Conservation (phyloP, 2,329 filamentous ascomycete species). For the Clonostachys sp. region DNA sequence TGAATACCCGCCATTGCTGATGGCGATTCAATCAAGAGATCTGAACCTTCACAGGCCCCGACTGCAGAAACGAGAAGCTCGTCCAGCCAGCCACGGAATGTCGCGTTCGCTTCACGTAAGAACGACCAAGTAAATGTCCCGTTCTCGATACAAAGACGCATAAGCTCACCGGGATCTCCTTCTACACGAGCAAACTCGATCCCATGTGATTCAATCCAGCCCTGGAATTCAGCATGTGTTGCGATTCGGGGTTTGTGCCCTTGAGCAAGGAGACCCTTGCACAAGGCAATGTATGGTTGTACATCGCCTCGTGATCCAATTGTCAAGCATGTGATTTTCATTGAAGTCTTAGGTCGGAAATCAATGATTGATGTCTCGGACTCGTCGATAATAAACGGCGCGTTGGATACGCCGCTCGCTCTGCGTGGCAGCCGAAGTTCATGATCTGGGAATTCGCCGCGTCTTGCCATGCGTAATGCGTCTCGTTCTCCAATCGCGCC, state of each 20-base stretch:
- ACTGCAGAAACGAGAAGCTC: slow-evolving; percentile 79
- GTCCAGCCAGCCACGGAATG: slow-evolving; percentile 94
- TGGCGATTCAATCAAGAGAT: slow-evolving; percentile 90
- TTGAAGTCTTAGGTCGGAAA: slow-evolving; percentile 76
- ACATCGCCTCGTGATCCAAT: slow-evolving; percentile 96
- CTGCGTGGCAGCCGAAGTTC: slow-evolving; percentile 44
- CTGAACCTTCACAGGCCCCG: slow-evolving; percentile 77
- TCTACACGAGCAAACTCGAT: slow-evolving; percentile 88
- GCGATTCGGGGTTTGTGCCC: slow-evolving; percentile 85
- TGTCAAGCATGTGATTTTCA: slow-evolving; percentile 87
- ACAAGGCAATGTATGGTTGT: slow-evolving; percentile 94
- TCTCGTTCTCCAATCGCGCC: slow-evolving; percentile 77
- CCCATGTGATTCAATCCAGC: slow-evolving; percentile 86
- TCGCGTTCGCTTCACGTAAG: slow-evolving; percentile 77
- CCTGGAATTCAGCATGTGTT: slow-evolving; percentile 84
- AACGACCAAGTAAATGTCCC: slow-evolving; percentile 96
- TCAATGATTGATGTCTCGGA: slow-evolving; percentile 82
- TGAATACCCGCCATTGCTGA: slow-evolving; percentile 98
- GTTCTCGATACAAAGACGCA: slow-evolving; percentile 94
- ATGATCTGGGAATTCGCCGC: slow-evolving; percentile 44
- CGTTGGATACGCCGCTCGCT: slow-evolving; percentile 43
- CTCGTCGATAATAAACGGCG: slow-evolving; percentile 79
- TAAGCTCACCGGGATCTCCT: slow-evolving; percentile 88
- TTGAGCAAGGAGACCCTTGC: slow-evolving; percentile 83
- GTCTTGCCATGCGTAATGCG: slow-evolving; percentile 70